phyloP scores from a whole-genome alignment of 1,284 basidiomycete genomes.

The Microbotryomycetes sp. region DNA sequence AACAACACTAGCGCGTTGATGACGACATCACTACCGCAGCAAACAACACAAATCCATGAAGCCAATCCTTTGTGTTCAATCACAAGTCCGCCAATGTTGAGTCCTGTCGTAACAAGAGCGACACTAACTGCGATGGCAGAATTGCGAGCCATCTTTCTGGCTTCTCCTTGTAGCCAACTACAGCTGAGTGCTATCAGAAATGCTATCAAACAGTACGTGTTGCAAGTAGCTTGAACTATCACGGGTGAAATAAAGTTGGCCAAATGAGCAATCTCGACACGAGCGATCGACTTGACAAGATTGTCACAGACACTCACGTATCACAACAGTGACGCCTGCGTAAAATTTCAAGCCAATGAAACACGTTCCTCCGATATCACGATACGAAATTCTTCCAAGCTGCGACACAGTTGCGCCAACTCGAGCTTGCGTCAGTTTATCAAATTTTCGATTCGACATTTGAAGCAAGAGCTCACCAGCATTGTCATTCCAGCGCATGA shows the following conservation, averaged over 20 bases:
- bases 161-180: background rate
- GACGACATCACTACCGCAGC: background rate
- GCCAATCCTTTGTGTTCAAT: background rate
- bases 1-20: background rate
- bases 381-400: background rate
- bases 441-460: background rate
- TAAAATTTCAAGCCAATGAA: background rate
- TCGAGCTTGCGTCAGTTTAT: background rate
- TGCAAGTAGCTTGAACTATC: background rate
- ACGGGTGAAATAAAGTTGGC: too few relatives aligned
- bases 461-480: background rate
- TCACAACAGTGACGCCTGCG: background rate
- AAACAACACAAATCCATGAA: background rate
- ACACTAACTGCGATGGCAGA: background rate
- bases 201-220: background rate
- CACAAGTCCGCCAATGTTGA: background rate
- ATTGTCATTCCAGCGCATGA: background rate
- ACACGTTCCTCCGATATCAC: background rate
- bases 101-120: background rate
- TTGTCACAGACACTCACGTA: background rate
- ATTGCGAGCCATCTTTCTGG: background rate
- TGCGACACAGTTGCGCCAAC: too few relatives aligned
- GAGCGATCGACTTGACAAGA: too few relatives aligned
- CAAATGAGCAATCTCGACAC: too few relatives aligned
- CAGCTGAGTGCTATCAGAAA: background rate